phyloP scores from a whole-genome alignment of 2,329 filamentous ascomycete genomes.

The Aspergillus sp. region DNA sequence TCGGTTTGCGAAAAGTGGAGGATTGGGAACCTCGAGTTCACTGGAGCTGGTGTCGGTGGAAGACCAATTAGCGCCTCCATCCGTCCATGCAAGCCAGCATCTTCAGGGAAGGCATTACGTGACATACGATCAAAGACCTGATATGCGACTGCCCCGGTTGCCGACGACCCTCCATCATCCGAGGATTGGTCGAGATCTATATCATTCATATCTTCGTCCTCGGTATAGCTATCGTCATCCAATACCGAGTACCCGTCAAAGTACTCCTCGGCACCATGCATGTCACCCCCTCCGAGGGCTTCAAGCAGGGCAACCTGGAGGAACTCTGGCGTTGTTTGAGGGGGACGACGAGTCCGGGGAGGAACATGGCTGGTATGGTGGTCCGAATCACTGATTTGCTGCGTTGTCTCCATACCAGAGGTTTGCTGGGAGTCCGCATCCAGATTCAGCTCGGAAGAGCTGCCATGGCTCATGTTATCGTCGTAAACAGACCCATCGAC shows the following conservation, averaged over 20 bases:
- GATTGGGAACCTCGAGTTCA: conserved; percentile 37
- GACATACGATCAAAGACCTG: conserved; percentile 21
- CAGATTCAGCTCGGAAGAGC: conserved; percentile 12
- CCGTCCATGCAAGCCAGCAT: not conserved
- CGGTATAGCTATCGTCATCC: conserved; percentile 14
- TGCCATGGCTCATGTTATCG: conserved; percentile 14
- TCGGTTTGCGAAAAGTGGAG: conserved; percentile 43
- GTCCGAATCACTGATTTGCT: conserved; percentile 3
- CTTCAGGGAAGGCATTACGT: conserved; percentile 5
- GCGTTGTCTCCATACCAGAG: conserved; percentile 1
- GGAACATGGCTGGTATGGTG: conserved; percentile 3
- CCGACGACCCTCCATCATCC: conserved; percentile 16
- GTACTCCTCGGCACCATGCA: conserved; percentile 18
- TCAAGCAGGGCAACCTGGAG: conserved; percentile 24
- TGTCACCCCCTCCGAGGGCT: conserved; percentile 20
- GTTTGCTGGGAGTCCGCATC: conserved; percentile 8
- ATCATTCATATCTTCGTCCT: conserved; percentile 16
- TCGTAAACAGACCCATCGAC: conserved; percentile 20
- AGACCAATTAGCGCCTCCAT: conserved; percentile 7
- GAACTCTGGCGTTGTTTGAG: conserved; percentile 20
- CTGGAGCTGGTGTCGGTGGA: conserved; percentile 15
- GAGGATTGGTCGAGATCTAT: conserved; percentile 11
- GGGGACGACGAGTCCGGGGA: conserved; percentile 8
- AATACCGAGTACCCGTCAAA: conserved; percentile 15
- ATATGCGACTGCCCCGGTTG: conserved; percentile 10